A percentile compares a stretch with the other conserved stretches of the same genome.
Conservation (phyloP, 768 basidiomycete species). For the Trametopsis cervina region DNA sequence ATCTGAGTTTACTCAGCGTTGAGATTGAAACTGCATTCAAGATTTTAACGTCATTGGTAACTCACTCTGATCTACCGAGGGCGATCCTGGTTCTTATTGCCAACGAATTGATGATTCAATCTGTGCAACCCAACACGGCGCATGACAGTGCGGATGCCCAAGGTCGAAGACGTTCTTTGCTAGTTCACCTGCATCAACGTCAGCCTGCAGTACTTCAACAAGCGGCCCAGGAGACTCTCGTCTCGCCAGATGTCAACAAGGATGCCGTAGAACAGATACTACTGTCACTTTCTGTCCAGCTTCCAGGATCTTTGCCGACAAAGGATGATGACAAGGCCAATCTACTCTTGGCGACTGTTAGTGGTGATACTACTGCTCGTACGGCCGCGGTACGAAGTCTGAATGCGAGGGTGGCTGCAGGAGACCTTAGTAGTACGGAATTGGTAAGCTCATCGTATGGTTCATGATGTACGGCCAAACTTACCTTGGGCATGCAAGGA, state of each 20-base stretch:
- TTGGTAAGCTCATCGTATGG: constrained; percentile 28
- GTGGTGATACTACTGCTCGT: constrained; percentile 56
- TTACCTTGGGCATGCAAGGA: constrained; percentile 36
- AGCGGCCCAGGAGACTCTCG: constrained; percentile 31
- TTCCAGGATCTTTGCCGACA: constrained; percentile 7
- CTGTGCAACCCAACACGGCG: neutral
- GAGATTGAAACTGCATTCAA: constrained; percentile 23
- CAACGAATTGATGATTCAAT: constrained; percentile 9
- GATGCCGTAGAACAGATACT: constrained; percentile 47
- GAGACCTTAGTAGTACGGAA: constrained; percentile 30
- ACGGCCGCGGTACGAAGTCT: constrained; percentile 52
- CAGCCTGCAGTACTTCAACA: constrained; percentile 44
- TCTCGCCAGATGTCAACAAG: constrained; percentile 24
- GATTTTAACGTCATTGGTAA: constrained; percentile 26
- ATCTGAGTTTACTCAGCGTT: constrained; percentile 21
- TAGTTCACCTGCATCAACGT: constrained; percentile 60
- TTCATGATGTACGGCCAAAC: constrained; percentile 2
- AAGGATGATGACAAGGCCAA: constrained; percentile 15
- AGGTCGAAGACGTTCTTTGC: constrained; percentile 23
- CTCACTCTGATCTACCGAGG: constrained; percentile 17
- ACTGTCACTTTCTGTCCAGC: constrained; percentile 52
- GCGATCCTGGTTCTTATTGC: constrained; percentile 16
- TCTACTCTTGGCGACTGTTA: constrained; percentile 48
- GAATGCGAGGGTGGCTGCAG: constrained; percentile 30
- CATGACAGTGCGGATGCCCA: neutral